Evolutionary conservation across 768 basidiomycete species (phyloP), one percentile per base, ranked within the genome.

Genomic region (Leucosporidium scottii): DNA sequence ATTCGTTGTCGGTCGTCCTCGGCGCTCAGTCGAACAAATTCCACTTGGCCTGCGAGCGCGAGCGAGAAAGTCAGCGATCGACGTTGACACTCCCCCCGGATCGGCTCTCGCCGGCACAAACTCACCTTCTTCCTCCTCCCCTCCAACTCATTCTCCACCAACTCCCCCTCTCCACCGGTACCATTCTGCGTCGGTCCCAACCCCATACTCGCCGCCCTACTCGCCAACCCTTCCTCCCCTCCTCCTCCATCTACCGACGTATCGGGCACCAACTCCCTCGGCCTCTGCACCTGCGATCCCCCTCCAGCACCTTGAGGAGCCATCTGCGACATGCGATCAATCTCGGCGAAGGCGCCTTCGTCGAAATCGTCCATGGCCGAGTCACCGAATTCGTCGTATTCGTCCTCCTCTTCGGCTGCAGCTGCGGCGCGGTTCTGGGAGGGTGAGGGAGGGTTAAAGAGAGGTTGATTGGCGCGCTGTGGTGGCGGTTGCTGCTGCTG

Each of bases 401-500:
- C 61, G n/a, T 66, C 64, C 1, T 70, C 64, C 18, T 57, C 65
- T 2, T 64, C 65, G 36, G 59, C n/a, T n/a, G n/a, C n/a, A n/a
- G n/a, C 39, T 21, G 34, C 57, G 17, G 17, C 4, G 7, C 39
- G n/a, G 53, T 59, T 30, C 39, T 51, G 49, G 28, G 25, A 54
- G 3, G 70, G 66, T 9, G 70, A 67, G 13, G 66, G 56, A 1
- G 55, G 44, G 64, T 71, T 67, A 51, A 71, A 71, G 6, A 71
- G 58, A 18, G 66, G 62, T 17, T 13, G 23, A 1, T 30, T 9
- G 20, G 21, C 9, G 21, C 21, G n/a, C 58, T 21, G 9, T 36
- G 21, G n/a, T n/a, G n/a, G n/a, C n/a, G 6, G 30, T 1, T 10
- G 5, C 18, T 12, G 34, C 21, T 5, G 30, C 17, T 25, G 30